phyloP scores from a whole-genome alignment of 2,329 filamentous ascomycete species.

The Elsinoe arachidis region DNA sequence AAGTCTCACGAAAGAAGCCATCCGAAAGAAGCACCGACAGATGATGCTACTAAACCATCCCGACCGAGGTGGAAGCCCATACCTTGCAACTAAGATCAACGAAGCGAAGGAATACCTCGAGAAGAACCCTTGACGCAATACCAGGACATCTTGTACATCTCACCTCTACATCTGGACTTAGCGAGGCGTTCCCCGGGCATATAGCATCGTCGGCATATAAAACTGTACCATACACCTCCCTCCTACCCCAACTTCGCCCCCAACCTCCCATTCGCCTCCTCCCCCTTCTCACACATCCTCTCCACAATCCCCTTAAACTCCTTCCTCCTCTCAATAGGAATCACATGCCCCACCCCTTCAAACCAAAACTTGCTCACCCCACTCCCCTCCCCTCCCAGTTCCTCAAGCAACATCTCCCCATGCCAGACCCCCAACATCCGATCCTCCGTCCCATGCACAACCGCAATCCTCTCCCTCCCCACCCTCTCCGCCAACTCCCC shows the following conservation, averaged over 20 bases:
- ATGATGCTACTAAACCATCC: conserved; percentile 98
- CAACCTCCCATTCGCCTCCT: conserved; percentile 33
- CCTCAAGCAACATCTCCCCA: conserved; percentile 57
- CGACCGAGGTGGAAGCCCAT: conserved; percentile 92
- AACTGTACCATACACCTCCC: conserved; percentile 6
- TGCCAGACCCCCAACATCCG: conserved; percentile 69
- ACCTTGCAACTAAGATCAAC: conserved; percentile 95
- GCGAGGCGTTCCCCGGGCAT: conserved; percentile 17
- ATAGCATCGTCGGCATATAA: neutral
- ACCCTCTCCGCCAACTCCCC: conserved; percentile 56
- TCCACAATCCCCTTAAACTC: conserved; percentile 61
- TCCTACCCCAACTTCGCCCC: conserved; percentile 7
- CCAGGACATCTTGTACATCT: conserved; percentile 12
- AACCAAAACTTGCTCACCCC: conserved; percentile 50
- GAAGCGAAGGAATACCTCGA: conserved; percentile 96
- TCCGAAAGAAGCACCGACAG: conserved; percentile 89
- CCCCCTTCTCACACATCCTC: conserved; percentile 46
- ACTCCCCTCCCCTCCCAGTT: conserved; percentile 51
- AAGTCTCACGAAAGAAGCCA: conserved; percentile 78
- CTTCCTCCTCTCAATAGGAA: conserved; percentile 59
- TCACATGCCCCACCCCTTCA: conserved; percentile 67
- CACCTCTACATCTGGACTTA: conserved; percentile 12
- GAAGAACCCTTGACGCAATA: conserved; percentile 41
- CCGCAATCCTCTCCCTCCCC: conserved; percentile 63
- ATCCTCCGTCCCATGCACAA: conserved; percentile 69